A percentile compares a stretch with the other conserved stretches of the same genome.
phyloP scores from a whole-genome alignment of 331 rosid genomes.

The Cucumis variabilis region DNA sequence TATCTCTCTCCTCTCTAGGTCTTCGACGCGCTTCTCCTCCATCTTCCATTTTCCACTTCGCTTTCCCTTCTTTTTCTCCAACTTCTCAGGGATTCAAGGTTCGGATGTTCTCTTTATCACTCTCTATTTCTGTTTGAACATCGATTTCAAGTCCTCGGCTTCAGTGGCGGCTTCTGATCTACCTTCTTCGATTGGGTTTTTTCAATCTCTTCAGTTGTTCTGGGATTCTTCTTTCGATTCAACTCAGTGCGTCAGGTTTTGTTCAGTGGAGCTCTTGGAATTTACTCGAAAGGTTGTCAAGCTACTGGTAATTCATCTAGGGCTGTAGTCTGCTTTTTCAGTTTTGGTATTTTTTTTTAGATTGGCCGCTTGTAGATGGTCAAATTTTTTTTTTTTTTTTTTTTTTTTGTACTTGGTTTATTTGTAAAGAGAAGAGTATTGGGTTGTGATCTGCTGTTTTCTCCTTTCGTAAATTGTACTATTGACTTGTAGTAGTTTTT shows the following conservation, averaged over 20 bases:
- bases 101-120: not conserved
- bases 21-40: conserved; percentile 18
- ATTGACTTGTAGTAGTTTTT: conserved; percentile 3
- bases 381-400: not conserved
- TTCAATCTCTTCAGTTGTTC: not conserved
- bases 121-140: not conserved
- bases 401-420: conserved; percentile 19
- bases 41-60: not conserved
- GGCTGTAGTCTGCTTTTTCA: conserved; percentile 19
- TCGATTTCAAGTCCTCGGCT: not conserved
- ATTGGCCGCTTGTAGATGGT: conserved; percentile 5
- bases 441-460: not conserved
- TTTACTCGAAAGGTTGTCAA: not conserved
- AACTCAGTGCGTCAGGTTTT: not conserved
- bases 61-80: not conserved
- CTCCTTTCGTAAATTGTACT: conserved; percentile 5
- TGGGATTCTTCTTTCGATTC: not conserved
- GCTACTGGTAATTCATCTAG: conserved; percentile 30
- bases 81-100: not conserved
- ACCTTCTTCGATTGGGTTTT: not conserved
- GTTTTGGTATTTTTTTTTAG: not conserved
- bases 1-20: conserved; percentile 20
- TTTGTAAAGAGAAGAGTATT: conserved; percentile 12
- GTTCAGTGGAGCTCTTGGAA: not conserved
- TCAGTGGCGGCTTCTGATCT: conserved; percentile 20